Base-by-base conservation (phyloP, 257 asterid species). In the Ballota nigra region DNA sequence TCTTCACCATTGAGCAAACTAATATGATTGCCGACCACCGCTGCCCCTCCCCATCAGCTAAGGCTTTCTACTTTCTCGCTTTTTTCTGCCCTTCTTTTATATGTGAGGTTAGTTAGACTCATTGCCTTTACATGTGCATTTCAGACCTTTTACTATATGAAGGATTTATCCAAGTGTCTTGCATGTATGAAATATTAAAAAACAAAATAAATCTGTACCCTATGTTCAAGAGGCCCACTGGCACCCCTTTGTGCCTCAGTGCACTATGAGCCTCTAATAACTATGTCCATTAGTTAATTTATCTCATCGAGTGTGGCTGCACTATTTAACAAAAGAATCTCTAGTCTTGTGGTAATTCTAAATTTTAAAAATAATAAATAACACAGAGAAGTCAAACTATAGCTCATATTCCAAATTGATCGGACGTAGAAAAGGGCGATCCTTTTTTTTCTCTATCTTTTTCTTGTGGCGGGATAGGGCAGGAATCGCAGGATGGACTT, bases 341-440 rank as follows among this genome's bases (percentile, higher is more conserved):
- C 22, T 47, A 47, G 55, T n/a, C 55, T 43, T 47, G 16, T 47
- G 55, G 22, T 47, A n/a, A 47, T 47, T 13, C 3, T 41, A 41
- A 41, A 41, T 41, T 41, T 43, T 6, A 19, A 52, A 51, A 51
- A 51, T n/a, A 51, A 16, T 0, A 51, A 51, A 49, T 15, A 49
- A 49, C 23, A 5, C 3, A 4, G 15, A 52, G 55, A 72, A 22
- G 80, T 18, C 26, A 76, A 68, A 68, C 36, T 40, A 34, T 38
- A 61, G 68, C 6, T 45, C 47, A 58, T 22, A 52, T 59, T 59
- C 43, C 22, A 53, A 43, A 55, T 40, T 55, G 31, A 40, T 65
- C 38, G 70, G 72, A 60, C 18, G 31, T 5, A 29, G 36, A 24
- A 36, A 58, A 36, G 26, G 57, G 16, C 2, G 15, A 26, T 58